Evolutionary conservation across 169 alveolate species (phyloP), one percentile per base, ranked within the genome.

Genomic region (Cryptosporidium muris): DNA sequence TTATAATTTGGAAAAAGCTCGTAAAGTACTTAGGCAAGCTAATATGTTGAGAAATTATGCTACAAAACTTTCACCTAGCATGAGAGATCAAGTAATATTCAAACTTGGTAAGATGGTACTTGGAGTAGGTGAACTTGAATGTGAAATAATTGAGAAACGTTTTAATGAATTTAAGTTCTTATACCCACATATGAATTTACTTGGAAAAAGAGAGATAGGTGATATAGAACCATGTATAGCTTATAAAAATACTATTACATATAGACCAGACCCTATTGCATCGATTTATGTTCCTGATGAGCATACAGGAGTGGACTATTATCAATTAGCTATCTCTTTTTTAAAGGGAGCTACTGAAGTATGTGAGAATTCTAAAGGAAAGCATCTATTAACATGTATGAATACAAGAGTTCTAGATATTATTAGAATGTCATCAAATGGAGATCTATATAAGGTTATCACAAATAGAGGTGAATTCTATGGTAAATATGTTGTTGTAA

Each of bases 71-170:
- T 64, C 81, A 16, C 16, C 40, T 1, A 64, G 49, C 1, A 2
- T 52, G 1, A 48, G 62, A 5, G 51, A 36, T 5, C 40, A 66
- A 49, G 47, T 43, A 3, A 66, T 66, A 11, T 40, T 12, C 5
- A 66, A 51, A 11, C 25, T 14, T 4, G 40, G 7, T 43, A 66
- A 66, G 16, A 66, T 66, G 7, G 47, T 66, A 52, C n/a, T 66
- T 38, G 81, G 81, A 34, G n/a, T 66, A 11, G 81, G 81, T 25
- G 65, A 66, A 51, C 51, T 49, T 4, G 81, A 66, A 58, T 34
- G 45, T 38, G n/a, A 9, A 3, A 5, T 11, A 48, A 66, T 66
- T 34, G 81, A 66, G 51, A 48, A n/a, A 5, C 14, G 81, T 12
- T 66, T 34, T 66, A 34, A 66, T 6, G 64, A 66, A 2, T 66